phyloP scores from a whole-genome alignment of 306 rosid genomes.

The Adenanthera pavonina region DNA sequence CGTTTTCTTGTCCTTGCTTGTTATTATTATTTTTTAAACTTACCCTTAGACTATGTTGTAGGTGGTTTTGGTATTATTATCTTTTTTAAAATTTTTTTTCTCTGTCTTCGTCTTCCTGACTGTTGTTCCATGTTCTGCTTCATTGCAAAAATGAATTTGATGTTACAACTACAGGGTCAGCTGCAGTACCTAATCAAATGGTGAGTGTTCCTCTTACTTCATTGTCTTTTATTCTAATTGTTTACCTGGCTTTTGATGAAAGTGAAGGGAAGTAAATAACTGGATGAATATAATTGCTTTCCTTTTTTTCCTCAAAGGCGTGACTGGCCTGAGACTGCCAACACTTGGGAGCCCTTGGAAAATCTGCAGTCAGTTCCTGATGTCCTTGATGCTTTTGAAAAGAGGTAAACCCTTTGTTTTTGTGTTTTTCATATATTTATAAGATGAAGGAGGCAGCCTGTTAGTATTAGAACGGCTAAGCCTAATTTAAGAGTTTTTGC shows the following conservation, averaged over 20 bases:
- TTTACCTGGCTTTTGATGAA: not conserved
- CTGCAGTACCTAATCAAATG: constrained; percentile 92
- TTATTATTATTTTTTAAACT: too few species aligned
- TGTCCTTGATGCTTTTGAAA: constrained; percentile 80
- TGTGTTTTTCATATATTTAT: not conserved
- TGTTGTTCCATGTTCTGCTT: not conserved
- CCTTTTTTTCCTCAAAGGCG: constrained; percentile 55
- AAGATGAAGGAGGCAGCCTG: not conserved
- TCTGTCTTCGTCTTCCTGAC: constrained; percentile 28
- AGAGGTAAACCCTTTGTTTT: constrained; percentile 53
- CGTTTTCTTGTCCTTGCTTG: not conserved
- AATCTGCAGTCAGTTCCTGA: constrained; percentile 89
- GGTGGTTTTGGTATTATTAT: constrained; percentile 15
- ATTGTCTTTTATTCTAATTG: not conserved
- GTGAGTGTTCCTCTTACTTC: constrained; percentile 46
- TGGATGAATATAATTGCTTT: constrained; percentile 8
- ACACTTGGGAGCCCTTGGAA: constrained; percentile 95
- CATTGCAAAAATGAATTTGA: constrained; percentile 6
- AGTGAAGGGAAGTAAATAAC: not conserved
- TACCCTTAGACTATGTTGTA: not conserved
- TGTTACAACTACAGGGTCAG: constrained; percentile 59
- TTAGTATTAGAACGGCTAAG: not conserved
- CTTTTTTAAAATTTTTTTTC: too few species aligned
- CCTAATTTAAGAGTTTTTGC: not conserved
- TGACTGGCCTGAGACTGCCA: constrained; percentile 93